Evolutionary conservation across 768 basidiomycete species (phyloP).

Genomic region (Panaeolus papilionaceus): DNA sequence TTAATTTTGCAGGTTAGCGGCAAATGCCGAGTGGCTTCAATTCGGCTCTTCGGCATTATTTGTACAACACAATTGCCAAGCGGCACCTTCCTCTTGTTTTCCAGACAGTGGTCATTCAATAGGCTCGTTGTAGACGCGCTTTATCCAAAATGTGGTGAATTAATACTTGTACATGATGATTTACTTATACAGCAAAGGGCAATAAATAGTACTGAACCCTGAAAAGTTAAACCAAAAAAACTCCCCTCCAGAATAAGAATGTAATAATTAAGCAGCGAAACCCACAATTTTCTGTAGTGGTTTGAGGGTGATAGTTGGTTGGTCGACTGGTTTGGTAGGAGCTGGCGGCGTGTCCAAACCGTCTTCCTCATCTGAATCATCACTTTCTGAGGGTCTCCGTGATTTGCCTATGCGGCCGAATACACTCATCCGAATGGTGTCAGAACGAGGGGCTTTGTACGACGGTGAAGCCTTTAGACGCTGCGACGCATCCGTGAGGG

Average conservation of each 20-base stretch:
- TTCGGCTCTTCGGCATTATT: slow-evolving; percentile 5
- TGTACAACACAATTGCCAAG: background rate
- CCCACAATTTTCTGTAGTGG: slow-evolving; percentile 67
- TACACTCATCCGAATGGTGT: slow-evolving; percentile 64
- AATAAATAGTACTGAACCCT: slow-evolving; percentile 10
- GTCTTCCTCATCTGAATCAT: slow-evolving; percentile 58
- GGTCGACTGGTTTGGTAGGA: slow-evolving; percentile 47
- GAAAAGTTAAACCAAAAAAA: slow-evolving; percentile 9
- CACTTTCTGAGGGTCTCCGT: slow-evolving; percentile 63
- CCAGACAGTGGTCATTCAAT: too few species aligned
- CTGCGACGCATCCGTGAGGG: slow-evolving; percentile 57
- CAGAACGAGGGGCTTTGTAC: slow-evolving; percentile 45
- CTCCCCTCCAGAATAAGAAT: background rate
- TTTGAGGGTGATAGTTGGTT: slow-evolving; percentile 60
- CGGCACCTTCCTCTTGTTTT: background rate
- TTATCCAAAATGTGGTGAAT: background rate
- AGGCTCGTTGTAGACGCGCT: too few species aligned
- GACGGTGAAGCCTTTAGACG: slow-evolving; percentile 49
- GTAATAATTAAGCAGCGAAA: slow-evolving; percentile 44
- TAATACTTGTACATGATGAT: background rate
- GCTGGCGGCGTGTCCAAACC: slow-evolving; percentile 52
- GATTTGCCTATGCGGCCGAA: slow-evolving; percentile 60
- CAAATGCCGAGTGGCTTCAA: slow-evolving; percentile 24
- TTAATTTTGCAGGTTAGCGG: slow-evolving; percentile 45
- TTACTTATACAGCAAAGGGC: background rate